These are phyloP conservation scores for Citrus glauca DNA, from an alignment of 345 rosid species.

Conservation along the genomic window DNA sequence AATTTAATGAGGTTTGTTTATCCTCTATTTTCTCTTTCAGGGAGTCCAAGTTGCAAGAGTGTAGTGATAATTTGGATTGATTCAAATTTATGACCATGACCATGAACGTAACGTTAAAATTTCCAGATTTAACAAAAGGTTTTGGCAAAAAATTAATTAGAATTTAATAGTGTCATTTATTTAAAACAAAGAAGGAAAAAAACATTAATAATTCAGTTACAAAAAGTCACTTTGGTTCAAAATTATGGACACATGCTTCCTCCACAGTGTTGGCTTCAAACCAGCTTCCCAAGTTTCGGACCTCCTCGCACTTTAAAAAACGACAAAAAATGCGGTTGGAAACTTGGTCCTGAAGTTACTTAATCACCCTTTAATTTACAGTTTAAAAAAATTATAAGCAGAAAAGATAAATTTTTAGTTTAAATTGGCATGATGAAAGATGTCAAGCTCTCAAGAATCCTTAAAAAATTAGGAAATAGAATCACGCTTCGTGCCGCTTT, in stretches of 20 bases:
- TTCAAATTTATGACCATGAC: background rate
- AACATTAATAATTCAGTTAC: slow-evolving; percentile 23
- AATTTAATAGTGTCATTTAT: slow-evolving; percentile 11
- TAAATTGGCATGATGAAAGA: background rate
- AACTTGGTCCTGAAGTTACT: too few species aligned
- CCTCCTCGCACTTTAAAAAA: too few species aligned
- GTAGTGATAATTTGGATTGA: background rate
- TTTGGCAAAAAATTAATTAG: slow-evolving; percentile 10
- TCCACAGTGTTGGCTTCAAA: background rate
- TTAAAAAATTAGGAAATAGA: too few species aligned
- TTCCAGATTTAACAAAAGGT: background rate
- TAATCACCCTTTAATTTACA: too few species aligned
- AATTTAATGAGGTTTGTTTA: background rate
- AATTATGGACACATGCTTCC: slow-evolving; percentile 5
- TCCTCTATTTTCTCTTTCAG: background rate
- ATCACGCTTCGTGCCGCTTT: too few species aligned
- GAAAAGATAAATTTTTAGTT: background rate
- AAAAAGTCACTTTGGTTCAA: background rate
- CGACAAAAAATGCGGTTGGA: too few species aligned
- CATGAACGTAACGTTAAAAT: background rate
- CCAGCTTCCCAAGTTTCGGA: background rate
- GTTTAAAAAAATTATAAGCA: too few species aligned
- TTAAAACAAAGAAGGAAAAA: background rate
- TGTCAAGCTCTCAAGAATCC: background rate
- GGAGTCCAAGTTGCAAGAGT: background rate